Base-by-base conservation (phyloP, 2,329 filamentous ascomycete species). In the Ophiosphaerella korrae region DNA sequence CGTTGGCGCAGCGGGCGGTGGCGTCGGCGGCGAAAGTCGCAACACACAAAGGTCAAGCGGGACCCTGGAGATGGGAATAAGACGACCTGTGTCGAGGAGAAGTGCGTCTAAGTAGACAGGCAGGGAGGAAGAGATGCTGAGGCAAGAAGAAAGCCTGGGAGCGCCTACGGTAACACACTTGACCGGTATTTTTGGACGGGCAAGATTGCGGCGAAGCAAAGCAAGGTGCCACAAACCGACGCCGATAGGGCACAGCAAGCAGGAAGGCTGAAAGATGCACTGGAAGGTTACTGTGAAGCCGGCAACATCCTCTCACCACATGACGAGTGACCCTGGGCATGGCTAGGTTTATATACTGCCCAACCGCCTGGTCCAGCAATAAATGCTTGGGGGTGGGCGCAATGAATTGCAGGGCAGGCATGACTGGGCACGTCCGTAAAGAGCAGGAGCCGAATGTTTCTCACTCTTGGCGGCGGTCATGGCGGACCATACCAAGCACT, bases 131-230 rank as follows among this genome's bases (percentile, higher is more conserved):
- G 26, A 21, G 6, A 44, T 33, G 32, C 42, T 36, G 44, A 58
- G 49, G 58, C 55, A 60, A 52, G 40, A 53, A 57, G 38, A 62
- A 53, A 57, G 58, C 58, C 57, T 60, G 51, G 53, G 5, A 8
- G 44, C 48, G 45, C 44, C 56, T 42, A 21, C 45, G 26, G 45
- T 36, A 33, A 34, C 42, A 52, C 42, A 41, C 40, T 35, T 63
- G 56, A 58, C 63, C 55, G 59, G 58, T 57, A 49, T 26, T 60
- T 26, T 60, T 53, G 60, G 58, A 59, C 50, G 47, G 39, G 23
- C 52, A 42, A 62, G 55, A 54, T 52, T 51, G 53, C 42, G 51
- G 53, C 49, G 50, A 45, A 45, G 48, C 36, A 48, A 37, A 52
- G 34, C 39, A 37, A 38, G 18, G 49, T 46, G 48, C 50, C 41